Conservation (phyloP, 2,329 filamentous ascomycete genomes). For the Trichoderma sp. region DNA sequence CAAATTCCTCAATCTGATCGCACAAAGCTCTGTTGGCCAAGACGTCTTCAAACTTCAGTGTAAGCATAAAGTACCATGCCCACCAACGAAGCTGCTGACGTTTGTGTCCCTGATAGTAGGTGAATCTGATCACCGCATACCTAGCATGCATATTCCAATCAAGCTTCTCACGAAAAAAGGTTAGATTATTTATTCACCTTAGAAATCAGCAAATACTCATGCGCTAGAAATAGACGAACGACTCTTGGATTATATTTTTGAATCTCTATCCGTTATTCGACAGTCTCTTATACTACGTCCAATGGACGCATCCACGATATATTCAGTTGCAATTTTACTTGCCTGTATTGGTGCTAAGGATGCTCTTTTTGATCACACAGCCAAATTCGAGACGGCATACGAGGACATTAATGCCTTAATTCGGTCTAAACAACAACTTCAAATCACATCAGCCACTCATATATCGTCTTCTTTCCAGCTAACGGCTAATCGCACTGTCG, state of each 20-base stretch:
- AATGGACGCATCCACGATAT: background rate
- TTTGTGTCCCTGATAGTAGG: too few species aligned
- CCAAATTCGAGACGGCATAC: background rate
- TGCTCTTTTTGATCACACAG: background rate
- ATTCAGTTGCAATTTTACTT: background rate
- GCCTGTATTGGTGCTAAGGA: background rate
- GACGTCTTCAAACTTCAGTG: background rate
- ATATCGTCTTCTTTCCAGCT: background rate
- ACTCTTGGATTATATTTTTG: background rate
- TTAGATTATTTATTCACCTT: too few species aligned
- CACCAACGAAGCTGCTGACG: too few species aligned
- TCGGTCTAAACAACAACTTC: background rate
- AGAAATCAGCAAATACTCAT: background rate
- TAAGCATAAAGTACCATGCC: background rate
- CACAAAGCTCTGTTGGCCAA: too few species aligned
- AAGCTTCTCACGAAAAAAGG: too few species aligned
- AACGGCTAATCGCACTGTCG: background rate
- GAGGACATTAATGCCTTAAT: background rate
- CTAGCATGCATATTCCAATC: too few species aligned
- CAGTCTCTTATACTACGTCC: background rate
- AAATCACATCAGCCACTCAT: background rate
- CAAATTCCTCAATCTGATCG: too few species aligned
- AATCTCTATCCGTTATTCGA: accelerated
- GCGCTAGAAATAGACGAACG: background rate
- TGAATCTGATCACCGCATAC: too few species aligned